phyloP scores from a whole-genome alignment of 2,329 filamentous ascomycete genomes.

The Didymella exigua region DNA sequence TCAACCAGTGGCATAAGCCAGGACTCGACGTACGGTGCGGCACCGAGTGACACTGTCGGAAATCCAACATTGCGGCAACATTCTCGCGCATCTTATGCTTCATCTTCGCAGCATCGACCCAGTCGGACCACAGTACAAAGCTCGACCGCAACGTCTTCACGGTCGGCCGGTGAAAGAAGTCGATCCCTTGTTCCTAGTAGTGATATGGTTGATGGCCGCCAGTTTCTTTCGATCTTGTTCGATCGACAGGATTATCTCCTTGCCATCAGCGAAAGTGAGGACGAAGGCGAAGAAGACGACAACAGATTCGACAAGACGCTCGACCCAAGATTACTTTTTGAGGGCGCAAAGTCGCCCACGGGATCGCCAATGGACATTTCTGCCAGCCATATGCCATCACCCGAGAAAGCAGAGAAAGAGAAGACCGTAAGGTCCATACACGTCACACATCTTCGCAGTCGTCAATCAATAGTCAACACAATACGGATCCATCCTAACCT shows the following conservation, averaged over 20 bases:
- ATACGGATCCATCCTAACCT: slow-evolving; percentile 32
- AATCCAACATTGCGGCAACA: slow-evolving; percentile 9
- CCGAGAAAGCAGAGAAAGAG: slow-evolving; percentile 7
- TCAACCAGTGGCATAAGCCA: slow-evolving; percentile 22
- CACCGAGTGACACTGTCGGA: slow-evolving; percentile 7
- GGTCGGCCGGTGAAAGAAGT: slow-evolving; percentile 16
- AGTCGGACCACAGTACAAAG: slow-evolving; percentile 9
- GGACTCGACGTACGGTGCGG: slow-evolving; percentile 19
- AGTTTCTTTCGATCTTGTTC: slow-evolving; percentile 26
- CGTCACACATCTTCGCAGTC: slow-evolving; percentile 25
- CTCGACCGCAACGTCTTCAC: slow-evolving; percentile 6
- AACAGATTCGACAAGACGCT: slow-evolving; percentile 13
- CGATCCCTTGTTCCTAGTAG: slow-evolving; percentile 2
- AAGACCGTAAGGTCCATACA: slow-evolving; percentile 20
- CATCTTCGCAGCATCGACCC: slow-evolving; percentile 13
- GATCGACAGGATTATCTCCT: slow-evolving; percentile 31
- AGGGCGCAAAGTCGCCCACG: background rate
- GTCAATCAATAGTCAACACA: slow-evolving; percentile 29
- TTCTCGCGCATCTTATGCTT: slow-evolving; percentile 18
- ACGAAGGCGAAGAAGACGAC: slow-evolving; percentile 16
- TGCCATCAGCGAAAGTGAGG: slow-evolving; percentile 17
- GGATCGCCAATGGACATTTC: slow-evolving; percentile 18
- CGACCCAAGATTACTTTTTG: slow-evolving; percentile 21
- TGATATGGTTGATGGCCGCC: background rate
- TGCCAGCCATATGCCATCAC: slow-evolving; percentile 8